These are phyloP conservation scores for Solanum appendiculatum DNA, from an alignment of 257 asterid species.

Conservation along the genomic window DNA sequence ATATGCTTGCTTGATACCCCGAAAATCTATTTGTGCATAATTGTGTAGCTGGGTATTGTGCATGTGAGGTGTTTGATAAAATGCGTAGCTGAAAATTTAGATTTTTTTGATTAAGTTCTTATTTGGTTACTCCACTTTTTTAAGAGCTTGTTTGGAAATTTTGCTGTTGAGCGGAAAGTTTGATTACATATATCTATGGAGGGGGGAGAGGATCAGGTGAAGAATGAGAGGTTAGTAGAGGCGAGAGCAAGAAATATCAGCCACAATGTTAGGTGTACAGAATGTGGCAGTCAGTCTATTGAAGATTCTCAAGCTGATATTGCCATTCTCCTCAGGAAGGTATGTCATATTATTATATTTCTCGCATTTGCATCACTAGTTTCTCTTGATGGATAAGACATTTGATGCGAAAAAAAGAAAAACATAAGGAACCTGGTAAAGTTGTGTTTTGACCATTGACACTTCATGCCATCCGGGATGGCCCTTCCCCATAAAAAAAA, in stretches of 20 bases:
- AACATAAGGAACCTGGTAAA: background rate
- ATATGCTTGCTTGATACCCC: background rate
- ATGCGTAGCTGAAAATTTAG: background rate
- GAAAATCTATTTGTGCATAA: background rate
- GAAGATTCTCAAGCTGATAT: slow-evolving; percentile 95
- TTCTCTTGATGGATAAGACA: background rate
- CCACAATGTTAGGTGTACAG: slow-evolving; percentile 94
- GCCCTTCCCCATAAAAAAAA: slow-evolving; percentile 43
- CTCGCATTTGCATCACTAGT: background rate
- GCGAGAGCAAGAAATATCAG: slow-evolving; percentile 88
- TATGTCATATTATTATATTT: slow-evolving; percentile 2
- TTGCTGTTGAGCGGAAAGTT: background rate
- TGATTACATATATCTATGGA: slow-evolving; percentile 41
- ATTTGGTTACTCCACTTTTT: too few species aligned
- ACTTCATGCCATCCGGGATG: slow-evolving; percentile 6
- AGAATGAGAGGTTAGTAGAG: slow-evolving; percentile 56
- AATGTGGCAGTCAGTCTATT: slow-evolving; percentile 94
- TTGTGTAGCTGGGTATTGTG: background rate
- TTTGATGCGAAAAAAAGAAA: background rate
- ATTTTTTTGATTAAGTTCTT: too few species aligned
- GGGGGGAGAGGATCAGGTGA: slow-evolving; percentile 40
- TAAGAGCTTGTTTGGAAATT: too few species aligned
- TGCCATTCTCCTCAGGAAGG: slow-evolving; percentile 90
- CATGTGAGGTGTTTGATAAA: background rate
- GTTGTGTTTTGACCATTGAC: background rate